phyloP scores from a whole-genome alignment of 768 basidiomycete genomes.

The Pisolithus albus region DNA sequence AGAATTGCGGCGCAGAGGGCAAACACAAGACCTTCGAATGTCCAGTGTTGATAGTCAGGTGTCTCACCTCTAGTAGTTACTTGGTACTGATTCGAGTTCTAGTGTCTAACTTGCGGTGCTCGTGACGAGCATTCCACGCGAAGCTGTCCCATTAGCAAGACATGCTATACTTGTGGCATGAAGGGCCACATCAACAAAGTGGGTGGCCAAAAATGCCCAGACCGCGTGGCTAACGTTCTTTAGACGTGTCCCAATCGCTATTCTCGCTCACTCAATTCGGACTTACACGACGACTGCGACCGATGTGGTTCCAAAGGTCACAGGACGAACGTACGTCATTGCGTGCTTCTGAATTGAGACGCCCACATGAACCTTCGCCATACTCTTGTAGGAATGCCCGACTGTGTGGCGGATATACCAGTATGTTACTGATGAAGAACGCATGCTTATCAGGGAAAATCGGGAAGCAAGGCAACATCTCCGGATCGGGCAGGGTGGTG shows the following conservation, averaged over 20 bases:
- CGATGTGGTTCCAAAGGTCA: conserved; percentile 64
- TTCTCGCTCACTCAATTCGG: conserved; percentile 16
- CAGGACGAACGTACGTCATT: conserved; percentile 49
- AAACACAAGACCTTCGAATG: conserved; percentile 66
- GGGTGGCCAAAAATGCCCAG: neutral
- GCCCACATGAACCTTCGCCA: too few relatives aligned
- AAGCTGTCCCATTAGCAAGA: conserved; percentile 75
- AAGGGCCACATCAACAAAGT: conserved; percentile 75
- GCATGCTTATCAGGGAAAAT: conserved; percentile 33
- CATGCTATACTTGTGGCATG: conserved; percentile 76
- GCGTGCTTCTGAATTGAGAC: neutral
- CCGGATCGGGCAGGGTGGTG: conserved; percentile 61
- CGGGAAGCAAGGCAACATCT: conserved; percentile 47
- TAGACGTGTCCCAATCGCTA: conserved; percentile 70
- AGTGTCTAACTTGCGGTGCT: conserved; percentile 80
- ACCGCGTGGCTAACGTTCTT: conserved; percentile 1
- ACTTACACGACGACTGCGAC: conserved; percentile 47
- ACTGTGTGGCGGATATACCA: conserved; percentile 77
- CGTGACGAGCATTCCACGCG: conserved; percentile 73
- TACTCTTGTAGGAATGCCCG: conserved; percentile 61
- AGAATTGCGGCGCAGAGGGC: conserved; percentile 69
- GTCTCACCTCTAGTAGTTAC: neutral
- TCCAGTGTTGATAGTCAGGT: conserved; percentile 61
- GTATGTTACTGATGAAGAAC: conserved; percentile 54
- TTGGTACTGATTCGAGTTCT: conserved; percentile 2